These are phyloP conservation scores for Geotrichum restrictum DNA, from an alignment of 1,139 yeast species.

Conservation along the genomic window DNA sequence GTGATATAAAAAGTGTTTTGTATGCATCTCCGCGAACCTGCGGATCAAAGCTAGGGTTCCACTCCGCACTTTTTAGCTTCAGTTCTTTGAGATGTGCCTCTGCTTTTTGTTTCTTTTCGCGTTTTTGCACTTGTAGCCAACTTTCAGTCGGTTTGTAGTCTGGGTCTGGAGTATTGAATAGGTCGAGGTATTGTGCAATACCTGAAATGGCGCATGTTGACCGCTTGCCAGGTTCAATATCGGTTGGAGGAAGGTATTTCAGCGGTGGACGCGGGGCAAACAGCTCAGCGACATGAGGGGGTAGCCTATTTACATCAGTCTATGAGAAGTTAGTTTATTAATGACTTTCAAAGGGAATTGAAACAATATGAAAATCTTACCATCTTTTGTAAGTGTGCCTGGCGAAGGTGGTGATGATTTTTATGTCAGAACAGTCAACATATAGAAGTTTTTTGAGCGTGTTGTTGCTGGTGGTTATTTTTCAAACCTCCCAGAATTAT, in stretches of 20 bases:
- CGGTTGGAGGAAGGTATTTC: constrained; percentile 51
- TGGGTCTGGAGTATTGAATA: constrained; percentile 40
- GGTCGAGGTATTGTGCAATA: constrained; percentile 43
- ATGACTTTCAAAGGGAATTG: too few species aligned
- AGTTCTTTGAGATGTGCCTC: constrained; percentile 34
- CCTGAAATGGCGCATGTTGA: constrained; percentile 53
- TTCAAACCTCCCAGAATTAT: background rate
- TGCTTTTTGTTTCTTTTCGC: constrained; percentile 36
- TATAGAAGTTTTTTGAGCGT: background rate
- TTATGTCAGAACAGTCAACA: background rate
- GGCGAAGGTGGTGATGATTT: background rate
- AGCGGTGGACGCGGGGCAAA: constrained; percentile 73
- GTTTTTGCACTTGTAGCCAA: constrained; percentile 39
- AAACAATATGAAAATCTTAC: background rate
- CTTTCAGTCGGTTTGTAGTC: constrained; percentile 39
- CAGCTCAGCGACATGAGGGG: constrained; percentile 59
- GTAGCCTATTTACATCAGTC: constrained; percentile 52
- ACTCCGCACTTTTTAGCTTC: constrained; percentile 38
- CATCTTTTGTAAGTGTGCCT: background rate
- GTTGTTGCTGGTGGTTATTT: too few species aligned
- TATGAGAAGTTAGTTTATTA: constrained; percentile 14
- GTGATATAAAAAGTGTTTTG: constrained; percentile 69
- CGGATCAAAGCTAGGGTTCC: constrained; percentile 58
- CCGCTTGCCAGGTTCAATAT: constrained; percentile 51
- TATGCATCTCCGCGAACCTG: constrained; percentile 71